A percentile compares a stretch with the other conserved stretches of the same genome.
phyloP scores from a whole-genome alignment of 352 stramenopile genomes.

The Phytophthora capsici region DNA sequence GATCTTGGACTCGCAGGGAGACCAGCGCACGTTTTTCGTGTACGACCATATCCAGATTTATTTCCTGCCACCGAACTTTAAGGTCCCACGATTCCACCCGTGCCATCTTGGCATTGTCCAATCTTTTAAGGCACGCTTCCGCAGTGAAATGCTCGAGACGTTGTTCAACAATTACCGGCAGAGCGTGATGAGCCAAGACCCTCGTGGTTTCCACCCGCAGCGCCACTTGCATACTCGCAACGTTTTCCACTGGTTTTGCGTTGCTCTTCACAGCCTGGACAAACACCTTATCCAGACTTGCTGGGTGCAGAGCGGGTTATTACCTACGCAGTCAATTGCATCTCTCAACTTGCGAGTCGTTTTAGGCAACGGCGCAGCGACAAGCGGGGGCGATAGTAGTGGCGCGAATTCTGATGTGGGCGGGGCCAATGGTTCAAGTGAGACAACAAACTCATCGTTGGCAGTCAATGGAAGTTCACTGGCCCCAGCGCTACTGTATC shows the following conservation, averaged over 20 bases:
- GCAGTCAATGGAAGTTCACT: conserved; percentile 32
- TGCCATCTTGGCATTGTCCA: conserved; percentile 79
- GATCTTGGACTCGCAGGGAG: conserved; percentile 85
- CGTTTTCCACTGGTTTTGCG: conserved; percentile 86
- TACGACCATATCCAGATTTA: conserved; percentile 84
- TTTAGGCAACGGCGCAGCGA: conserved; percentile 29
- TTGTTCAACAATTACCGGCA: conserved; percentile 73
- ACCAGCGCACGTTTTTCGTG: conserved; percentile 88
- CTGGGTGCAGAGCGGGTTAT: conserved; percentile 76
- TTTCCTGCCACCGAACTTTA: conserved; percentile 87
- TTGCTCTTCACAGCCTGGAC: conserved; percentile 77
- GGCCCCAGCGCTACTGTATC: conserved; percentile 49
- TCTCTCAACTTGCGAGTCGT: conserved; percentile 73
- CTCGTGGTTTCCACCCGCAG: conserved; percentile 51
- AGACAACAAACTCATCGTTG: conserved; percentile 11
- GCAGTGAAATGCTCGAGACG: conserved; percentile 80
- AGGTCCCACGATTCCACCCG: conserved; percentile 72
- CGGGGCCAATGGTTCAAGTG: conserved; percentile 14
- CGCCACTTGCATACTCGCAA: conserved; percentile 77
- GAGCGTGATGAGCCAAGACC: conserved; percentile 50
- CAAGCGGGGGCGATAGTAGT: conserved; percentile 23
- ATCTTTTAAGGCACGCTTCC: conserved; percentile 82
- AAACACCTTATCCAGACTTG: conserved; percentile 72
- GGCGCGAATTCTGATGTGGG: conserved; percentile 14
- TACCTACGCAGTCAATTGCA: conserved; percentile 70